Base-by-base conservation (phyloP, 371 early-diverging fungal genomes). In the Umbelopsis sp. region DNA sequence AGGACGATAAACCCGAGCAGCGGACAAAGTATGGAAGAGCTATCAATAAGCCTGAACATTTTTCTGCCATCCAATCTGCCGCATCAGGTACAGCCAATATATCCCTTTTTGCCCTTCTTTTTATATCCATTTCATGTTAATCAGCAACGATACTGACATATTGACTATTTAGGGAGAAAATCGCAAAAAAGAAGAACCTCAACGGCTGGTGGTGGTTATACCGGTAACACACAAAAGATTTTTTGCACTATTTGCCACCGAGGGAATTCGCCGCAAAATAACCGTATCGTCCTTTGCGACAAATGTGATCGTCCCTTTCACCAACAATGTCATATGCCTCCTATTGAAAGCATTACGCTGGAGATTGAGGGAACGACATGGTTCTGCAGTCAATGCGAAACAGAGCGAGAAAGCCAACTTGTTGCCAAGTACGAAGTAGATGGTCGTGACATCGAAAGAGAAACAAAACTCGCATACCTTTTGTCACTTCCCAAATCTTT, bases 271-370 rank as follows among this genome's bases (percentile, higher is more conserved):
- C 66, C 66, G 4, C 48, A 65, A 65, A 45, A 48, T 44, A 65
- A 65, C 25, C 66, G 66, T n/a, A 65, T 65, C 14, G 66, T 65
- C n/a, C 51, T 65, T 32, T 65, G 66, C 48, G 66, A 65, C 48
- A 45, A 48, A 8, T 65, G 66, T 50, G 66, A 65, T 29, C 66
- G 66, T 20, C 66, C 66, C 20, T 65, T 50, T 38, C 66, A 65
- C 22, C 66, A 65, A 22, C 66, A 65, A 50, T 65, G 66, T n/a
- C 66, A 65, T 20, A 65, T 50, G 50, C 66, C 66, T 22, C n/a
- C 51, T 12, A 51, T 65, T 25, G 66, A 65, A 48, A 51, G 51
- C 25, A 50, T 65, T 16, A 65, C 51, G 18, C 50, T 65, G 12
- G 37, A 48, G 24, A 50, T 65, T 37, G 50, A 48, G 37, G 66